Evolutionary conservation across 305 asterid species (phyloP).

Genomic region (Solanum aculeatissimum): DNA sequence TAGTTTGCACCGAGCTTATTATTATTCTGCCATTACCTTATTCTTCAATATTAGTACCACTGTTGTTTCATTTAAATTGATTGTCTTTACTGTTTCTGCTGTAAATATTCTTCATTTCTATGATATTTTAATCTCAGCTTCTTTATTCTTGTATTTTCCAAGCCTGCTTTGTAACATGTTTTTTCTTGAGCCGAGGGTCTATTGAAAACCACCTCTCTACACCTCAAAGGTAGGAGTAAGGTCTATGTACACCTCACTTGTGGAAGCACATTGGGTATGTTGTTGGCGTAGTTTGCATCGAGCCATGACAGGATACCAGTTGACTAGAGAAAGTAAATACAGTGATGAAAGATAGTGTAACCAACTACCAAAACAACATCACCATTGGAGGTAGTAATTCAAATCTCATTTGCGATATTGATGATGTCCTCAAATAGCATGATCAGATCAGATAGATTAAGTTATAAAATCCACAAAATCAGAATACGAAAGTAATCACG

Average conservation of each 20-base stretch:
- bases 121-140: neutral
- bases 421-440: neutral
- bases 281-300: neutral
- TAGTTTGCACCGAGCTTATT: neutral
- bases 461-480: neutral
- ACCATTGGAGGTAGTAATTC: neutral
- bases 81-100: neutral
- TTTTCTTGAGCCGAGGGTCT: neutral
- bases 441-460: neutral
- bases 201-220: neutral
- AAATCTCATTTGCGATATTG: neutral
- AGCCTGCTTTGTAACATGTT: neutral
- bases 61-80: neutral
- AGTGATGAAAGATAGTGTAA: neutral
- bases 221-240: neutral
- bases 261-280: neutral
- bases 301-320: neutral
- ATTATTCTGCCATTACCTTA: too few relatives aligned
- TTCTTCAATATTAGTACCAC: neutral
- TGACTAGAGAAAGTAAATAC: neutral
- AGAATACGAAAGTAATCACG: neutral
- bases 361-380: neutral
- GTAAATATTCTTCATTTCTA: neutral
- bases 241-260: neutral
- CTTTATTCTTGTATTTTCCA: neutral